Base-by-base conservation (phyloP, 2,329 filamentous ascomycete genomes). In the Claviceps sp. region DNA sequence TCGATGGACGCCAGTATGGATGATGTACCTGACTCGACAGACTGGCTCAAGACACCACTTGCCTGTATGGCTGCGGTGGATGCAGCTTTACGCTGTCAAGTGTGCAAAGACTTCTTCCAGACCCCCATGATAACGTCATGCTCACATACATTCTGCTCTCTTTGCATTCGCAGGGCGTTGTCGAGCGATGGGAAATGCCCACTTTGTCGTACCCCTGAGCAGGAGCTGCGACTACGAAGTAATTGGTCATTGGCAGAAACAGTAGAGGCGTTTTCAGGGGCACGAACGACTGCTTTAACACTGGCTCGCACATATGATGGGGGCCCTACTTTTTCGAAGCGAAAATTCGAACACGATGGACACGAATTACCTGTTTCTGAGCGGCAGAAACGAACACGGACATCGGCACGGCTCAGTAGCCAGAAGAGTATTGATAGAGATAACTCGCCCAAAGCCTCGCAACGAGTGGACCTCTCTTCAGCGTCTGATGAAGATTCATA, bases 61-160 rank as follows among this genome's bases (percentile, higher is more conserved):
- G 70, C 79, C 16, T 72, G 72, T 14, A 77, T 94, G 51, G 74
- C 81, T 47, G 72, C 78, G 14, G 79, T 98, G 56, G 93, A 98
- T 63, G 82, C 85, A 55, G 82, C 89, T 3, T 75, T 98, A 20
- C 87, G 93, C 60, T 98, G 93, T 69, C 88, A 97, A 68, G 86
- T 98, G 55, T 98, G 93, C 79, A 97, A 97, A 66, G 94, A 98
- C 67, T 95, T 97, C 69, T 97, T 87, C 72, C 82, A 82, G 55
- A 95, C 89, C 49, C 93, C 93, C 0, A 93, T 98, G 79, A 84
- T 96, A 56, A 98, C 93, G 1, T 86, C 87, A 1, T 98, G 93
- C 70, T 86, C 82, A 51, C 93, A 98, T 65, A 97, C 93, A 0
- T 98, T 98, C 64, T 98, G 93, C 74, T 96, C 91, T 6, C 72